Evolutionary conservation across 2,329 filamentous ascomycete species (phyloP), one percentile per base, ranked within the genome.

Genomic region (Colletotrichum australisinense): DNA sequence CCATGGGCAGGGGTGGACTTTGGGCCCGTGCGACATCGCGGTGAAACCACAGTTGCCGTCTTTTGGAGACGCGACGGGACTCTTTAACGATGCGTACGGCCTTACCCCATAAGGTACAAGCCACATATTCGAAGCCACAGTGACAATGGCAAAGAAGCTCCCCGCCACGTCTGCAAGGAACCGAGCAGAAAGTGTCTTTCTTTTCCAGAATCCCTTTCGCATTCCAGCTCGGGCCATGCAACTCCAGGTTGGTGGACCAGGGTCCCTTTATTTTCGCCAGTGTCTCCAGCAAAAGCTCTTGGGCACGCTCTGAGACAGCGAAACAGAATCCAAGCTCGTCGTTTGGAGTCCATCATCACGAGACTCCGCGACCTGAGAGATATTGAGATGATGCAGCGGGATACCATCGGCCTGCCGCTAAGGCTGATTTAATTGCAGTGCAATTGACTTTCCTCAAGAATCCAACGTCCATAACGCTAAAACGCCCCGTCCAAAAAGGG

Each of bases 11-110:
- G 65, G 70, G 28, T 69, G 42, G 59, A 28, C 14, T 46, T n/a
- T 26, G 49, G 66, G 72, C 32, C 72, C 63, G 68, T 74, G 72
- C 72, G 67, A 65, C 14, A 63, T 74, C 62, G 35, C 72, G 63
- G 72, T 67, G 72, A 74, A 67, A 72, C 72, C 68, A 63, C 68
- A 63, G 38, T 19, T 16, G 46, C 56, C 55, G 59, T 60, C 49
- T 24, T n/a, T 46, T 63, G n/a, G 58, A 62, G 28, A 62, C 28
- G 64, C 42, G 64, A 57, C 30, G 55, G 22, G 53, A 32, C 49
- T 46, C 28, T 55, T 38, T 11, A 35, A 53, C n/a, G 38, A 42
- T 42, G 19, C 38, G 16, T 46, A 24, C 14, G 7, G 16, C 19
- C 42, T 42, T 35, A 22, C 22, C 11, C 26, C 22, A 19, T 7